Base-by-base conservation (phyloP, 1,139 yeast genomes). In the Taphrina sp. region DNA sequence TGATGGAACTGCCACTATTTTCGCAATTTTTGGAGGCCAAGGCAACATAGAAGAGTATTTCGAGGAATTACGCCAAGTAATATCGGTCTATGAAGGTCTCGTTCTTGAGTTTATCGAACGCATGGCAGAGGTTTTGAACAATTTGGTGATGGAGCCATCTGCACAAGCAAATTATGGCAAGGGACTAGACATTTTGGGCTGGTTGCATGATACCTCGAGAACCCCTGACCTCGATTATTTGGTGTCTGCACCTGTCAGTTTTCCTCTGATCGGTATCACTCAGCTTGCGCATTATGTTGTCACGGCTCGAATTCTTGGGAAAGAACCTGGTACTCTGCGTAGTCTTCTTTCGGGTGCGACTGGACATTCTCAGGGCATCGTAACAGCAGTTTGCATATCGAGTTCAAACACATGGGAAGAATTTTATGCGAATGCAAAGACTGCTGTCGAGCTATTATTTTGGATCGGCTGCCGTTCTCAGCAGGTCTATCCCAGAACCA, bases 31-130 rank as follows among this genome's bases (percentile, higher is more conserved):
- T 66, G 98, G 99, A 70, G 99, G 99, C 66, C 99, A 92, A 76
- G 99, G 99, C 74, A 90, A 88, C 74, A 83, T 95, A 52, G 97
- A 94, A 68, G 97, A 92, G 69, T 92, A 89, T 76, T 92, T 92
- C 67, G 96, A 90, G 69, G 99, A 94, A 75, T 81, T 92, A 68
- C 82, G 95, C 70, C 95, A 89, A 64, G 72, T 89, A 60, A 83
- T 85, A 75, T 75, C 79, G 62, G 76, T 82, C 60, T 92, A 94
- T 75, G 77, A 82, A 63, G 87, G 86, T 28, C 76, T 92, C 61
- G 75, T 89, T 60, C 73, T 79, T 43, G 94, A 85, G 65, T 81
- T 90, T 64, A 76, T 92, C 64, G 74, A 75, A 61, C 77, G 81
- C 63, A 79, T 88, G 60, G 88, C 94, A 63, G 74, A 77, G 33